These are phyloP conservation scores for Apiospora phragmitis DNA, from an alignment of 2,329 filamentous ascomycete species.

Conservation along the genomic window DNA sequence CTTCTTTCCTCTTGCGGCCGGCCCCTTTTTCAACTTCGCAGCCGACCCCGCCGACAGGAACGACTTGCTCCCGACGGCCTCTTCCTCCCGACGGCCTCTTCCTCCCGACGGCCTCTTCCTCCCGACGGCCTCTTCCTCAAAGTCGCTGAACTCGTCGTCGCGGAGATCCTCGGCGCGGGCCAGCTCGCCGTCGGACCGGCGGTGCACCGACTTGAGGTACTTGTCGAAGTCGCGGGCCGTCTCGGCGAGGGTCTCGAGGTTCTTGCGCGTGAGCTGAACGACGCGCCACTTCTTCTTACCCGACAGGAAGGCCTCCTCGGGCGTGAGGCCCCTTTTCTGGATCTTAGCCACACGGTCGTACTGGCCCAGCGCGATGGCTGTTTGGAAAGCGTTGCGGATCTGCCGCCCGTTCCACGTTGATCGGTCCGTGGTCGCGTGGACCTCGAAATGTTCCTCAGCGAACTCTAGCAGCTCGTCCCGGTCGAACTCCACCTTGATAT, in stretches of 20 bases:
- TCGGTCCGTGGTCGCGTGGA: conserved; percentile 11
- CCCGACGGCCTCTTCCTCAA: background rate
- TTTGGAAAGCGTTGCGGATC: conserved; percentile 29
- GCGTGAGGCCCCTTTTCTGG: conserved; percentile 13
- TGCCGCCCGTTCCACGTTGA: conserved; percentile 26
- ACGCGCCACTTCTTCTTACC: conserved; percentile 14
- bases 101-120: background rate
- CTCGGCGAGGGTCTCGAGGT: conserved; percentile 17
- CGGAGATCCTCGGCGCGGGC: conserved; percentile 17
- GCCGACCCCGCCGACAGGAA: background rate
- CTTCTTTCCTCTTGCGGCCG: background rate
- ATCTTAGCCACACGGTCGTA: conserved; percentile 15
- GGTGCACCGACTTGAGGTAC: conserved; percentile 9
- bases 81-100: background rate
- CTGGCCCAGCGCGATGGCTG: conserved; percentile 21
- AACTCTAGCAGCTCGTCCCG: conserved; percentile 15
- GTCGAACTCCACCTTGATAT: conserved; percentile 18
- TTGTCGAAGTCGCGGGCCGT: conserved; percentile 20
- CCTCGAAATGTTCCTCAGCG: conserved; percentile 17
- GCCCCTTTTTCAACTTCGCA: background rate
- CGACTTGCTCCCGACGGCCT: background rate
- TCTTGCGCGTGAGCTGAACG: conserved; percentile 14
- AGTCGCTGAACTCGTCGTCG: conserved; percentile 10
- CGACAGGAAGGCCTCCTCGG: conserved; percentile 14
- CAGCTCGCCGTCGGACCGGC: conserved; percentile 14